Evolutionary conservation across 768 basidiomycete genomes (phyloP).

Genomic region (Pulveroboletus sp.): DNA sequence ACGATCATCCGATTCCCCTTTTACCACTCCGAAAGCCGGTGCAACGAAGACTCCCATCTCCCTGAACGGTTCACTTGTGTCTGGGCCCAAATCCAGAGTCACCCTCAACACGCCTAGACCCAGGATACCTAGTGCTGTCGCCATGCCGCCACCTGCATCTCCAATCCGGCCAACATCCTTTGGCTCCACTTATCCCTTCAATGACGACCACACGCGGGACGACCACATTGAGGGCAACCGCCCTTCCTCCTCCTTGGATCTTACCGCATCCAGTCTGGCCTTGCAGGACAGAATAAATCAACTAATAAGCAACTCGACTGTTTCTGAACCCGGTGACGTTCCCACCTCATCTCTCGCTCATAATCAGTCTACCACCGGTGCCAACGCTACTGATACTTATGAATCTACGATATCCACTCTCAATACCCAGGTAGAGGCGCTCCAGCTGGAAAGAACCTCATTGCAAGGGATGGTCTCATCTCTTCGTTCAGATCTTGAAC

Average conservation of each 20-base stretch:
- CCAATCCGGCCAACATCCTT: slow-evolving; percentile 39
- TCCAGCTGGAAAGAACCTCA: slow-evolving; percentile 68
- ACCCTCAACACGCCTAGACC: slow-evolving; percentile 52
- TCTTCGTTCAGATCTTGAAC: slow-evolving; percentile 19
- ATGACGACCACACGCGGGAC: slow-evolving; percentile 24
- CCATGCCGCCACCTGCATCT: slow-evolving; percentile 79
- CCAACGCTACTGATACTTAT: slow-evolving; percentile 4
- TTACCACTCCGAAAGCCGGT: slow-evolving; percentile 61
- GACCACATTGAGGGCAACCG: slow-evolving; percentile 11
- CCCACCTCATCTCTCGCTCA: slow-evolving; percentile 27
- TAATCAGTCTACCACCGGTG: slow-evolving; percentile 38
- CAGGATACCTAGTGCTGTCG: slow-evolving; percentile 64
- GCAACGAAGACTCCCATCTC: slow-evolving; percentile 25
- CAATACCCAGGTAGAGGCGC: slow-evolving; percentile 44
- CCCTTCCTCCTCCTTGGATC: slow-evolving; percentile 28
- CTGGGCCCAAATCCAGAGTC: slow-evolving; percentile 29
- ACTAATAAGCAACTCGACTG: slow-evolving; percentile 33
- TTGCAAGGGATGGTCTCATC: slow-evolving; percentile 38
- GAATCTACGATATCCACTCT: slow-evolving; percentile 20
- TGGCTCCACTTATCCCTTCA: slow-evolving; percentile 36
- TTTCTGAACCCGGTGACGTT: slow-evolving; percentile 10
- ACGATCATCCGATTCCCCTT: slow-evolving; percentile 48
- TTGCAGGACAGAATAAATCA: slow-evolving; percentile 48
- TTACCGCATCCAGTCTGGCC: slow-evolving; percentile 36
- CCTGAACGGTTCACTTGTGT: slow-evolving; percentile 11